Percentiles rank a stretch among this genome's conserved stretches.
Conservation (phyloP, 164 flowering plant species). For the Umbellularia californica region DNA sequence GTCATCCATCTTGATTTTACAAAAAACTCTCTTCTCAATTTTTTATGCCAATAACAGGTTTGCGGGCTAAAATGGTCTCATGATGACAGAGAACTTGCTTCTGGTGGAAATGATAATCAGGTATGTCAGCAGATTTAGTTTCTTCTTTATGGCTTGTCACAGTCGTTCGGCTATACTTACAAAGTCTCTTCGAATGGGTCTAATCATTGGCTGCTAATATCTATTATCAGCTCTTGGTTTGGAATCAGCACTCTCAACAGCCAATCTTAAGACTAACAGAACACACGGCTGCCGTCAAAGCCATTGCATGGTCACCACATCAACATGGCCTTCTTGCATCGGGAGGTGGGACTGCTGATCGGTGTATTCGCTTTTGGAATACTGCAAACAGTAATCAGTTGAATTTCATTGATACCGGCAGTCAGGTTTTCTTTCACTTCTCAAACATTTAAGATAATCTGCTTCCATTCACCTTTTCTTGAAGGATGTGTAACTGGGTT, state of each 20-base stretch:
- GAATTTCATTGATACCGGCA: conserved; percentile 82
- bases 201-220: not conserved
- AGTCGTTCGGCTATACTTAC: not conserved
- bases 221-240: conserved; percentile 68
- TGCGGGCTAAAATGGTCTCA: conserved; percentile 98
- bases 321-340: conserved; percentile 91
- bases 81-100: conserved; percentile 98
- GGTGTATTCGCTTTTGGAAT: conserved; percentile 98
- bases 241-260: conserved; percentile 93
- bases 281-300: conserved; percentile 98
- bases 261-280: conserved; percentile 74
- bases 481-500: not conserved
- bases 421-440: conserved; percentile 53
- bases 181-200: not conserved
- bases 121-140: conserved; percentile 23
- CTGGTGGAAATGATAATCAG: conserved; percentile 99
- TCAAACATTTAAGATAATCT: not conserved
- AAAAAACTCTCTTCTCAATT: not conserved
- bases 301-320: conserved; percentile 99
- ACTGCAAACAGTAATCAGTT: conserved; percentile 81
- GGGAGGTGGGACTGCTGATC: conserved; percentile 99
- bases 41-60: conserved; percentile 44
- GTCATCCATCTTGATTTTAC: not conserved
- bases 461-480: not conserved
- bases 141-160: not conserved